These are phyloP conservation scores for Areca catechu DNA, from an alignment of 176 grass and related monocot species.

Conservation along the genomic window DNA sequence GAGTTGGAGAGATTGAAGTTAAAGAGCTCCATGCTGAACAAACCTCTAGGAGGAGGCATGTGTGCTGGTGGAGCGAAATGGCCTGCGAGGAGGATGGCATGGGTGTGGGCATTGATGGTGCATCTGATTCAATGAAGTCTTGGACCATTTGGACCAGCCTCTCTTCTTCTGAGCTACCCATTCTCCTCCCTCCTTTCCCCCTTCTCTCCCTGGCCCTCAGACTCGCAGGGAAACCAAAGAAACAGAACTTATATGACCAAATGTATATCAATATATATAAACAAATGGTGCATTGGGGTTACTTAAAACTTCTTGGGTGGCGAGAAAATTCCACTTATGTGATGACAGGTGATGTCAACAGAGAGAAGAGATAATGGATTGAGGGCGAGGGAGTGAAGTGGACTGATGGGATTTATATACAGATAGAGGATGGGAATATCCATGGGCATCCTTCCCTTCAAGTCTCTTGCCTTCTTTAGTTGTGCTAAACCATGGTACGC, in stretches of 20 bases:
- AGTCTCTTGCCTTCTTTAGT: too few relatives aligned
- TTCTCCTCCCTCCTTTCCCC: neutral
- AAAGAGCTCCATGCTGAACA: neutral
- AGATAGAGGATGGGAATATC: too few relatives aligned
- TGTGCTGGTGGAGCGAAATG: neutral
- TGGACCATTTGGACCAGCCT: conserved; percentile 11
- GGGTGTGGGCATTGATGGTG: neutral
- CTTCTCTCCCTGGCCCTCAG: neutral
- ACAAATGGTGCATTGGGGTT: neutral
- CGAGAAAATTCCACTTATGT: conserved; percentile 2
- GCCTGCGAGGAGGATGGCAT: neutral
- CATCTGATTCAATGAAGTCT: conserved; percentile 13
- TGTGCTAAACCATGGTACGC: too few relatives aligned
- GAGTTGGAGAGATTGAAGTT: too few relatives aligned
- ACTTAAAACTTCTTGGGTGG: neutral
- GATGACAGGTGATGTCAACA: conserved; percentile 2
- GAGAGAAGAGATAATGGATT: neutral
- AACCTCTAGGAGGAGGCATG: neutral
- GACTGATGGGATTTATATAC: neutral
- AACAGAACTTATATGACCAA: neutral
- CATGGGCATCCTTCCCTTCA: too few relatives aligned
- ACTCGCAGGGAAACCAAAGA: neutral
- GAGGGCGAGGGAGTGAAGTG: neutral
- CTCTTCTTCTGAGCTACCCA: conserved; percentile 6
- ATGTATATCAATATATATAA: neutral